These are phyloP conservation scores for Hypoxylon rickii DNA, from an alignment of 495 filamentous ascomycete species.

Conservation along the genomic window DNA sequence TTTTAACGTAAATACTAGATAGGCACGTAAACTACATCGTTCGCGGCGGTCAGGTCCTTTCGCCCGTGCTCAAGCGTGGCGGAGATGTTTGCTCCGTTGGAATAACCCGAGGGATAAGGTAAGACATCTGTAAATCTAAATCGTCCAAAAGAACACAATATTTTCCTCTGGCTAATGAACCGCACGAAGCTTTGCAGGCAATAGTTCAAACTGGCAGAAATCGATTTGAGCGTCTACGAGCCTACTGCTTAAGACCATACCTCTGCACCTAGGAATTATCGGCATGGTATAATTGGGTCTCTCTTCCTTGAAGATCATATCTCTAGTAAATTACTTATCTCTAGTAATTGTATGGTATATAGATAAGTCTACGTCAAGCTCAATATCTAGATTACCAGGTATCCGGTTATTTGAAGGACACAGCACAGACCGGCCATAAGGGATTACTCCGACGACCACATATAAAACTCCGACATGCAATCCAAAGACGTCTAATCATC, in stretches of 20 bases:
- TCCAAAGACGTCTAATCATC: not conserved
- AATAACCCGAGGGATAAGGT: not conserved
- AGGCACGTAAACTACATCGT: too few species aligned
- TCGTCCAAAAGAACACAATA: not conserved
- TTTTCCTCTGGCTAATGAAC: not conserved
- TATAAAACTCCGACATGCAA: not conserved
- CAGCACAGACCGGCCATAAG: too few species aligned
- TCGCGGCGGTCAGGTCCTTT: not conserved
- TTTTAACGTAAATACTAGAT: too few species aligned
- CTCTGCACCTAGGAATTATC: too few species aligned
- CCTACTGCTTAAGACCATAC: too few species aligned
- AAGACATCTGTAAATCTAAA: not conserved
- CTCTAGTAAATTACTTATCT: not conserved
- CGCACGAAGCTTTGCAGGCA: too few species aligned
- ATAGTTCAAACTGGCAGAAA: too few species aligned
- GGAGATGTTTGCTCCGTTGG: conserved; percentile 4
- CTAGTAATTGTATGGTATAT: not conserved
- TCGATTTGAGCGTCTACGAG: not conserved
- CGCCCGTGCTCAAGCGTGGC: not conserved
- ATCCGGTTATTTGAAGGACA: too few species aligned
- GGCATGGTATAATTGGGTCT: too few species aligned
- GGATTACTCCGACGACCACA: not conserved
- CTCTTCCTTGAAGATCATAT: too few species aligned
- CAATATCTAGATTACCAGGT: too few species aligned
- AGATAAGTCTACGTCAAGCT: too few species aligned